phyloP scores from a whole-genome alignment of 306 rosid species.

The cucumber (Cucumis sativus) region Cucumber_9930_V3 NC_026659.2:21662501-21663000 shows the following conservation, averaged over 20 bases:
- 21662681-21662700: background rate
- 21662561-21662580: background rate
- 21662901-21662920: background rate
- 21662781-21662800: background rate
- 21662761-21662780: background rate
- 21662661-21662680: background rate
- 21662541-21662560: background rate
- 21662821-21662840: background rate
- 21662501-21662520: no score
- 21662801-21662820: background rate
- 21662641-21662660: background rate
- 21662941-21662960: conserved; percentile 79
- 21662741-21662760: background rate
- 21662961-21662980: conserved; percentile 86
- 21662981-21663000: conserved; percentile 70
- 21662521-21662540: background rate
- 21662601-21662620: background rate
- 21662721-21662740: background rate
- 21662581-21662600: background rate
- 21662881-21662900: background rate
- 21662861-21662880: background rate
- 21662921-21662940: background rate
- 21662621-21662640: background rate
- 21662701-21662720: background rate
- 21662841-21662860: background rate